Conservation (phyloP, 352 stramenopile species). For the Phytophthora melonis region DNA sequence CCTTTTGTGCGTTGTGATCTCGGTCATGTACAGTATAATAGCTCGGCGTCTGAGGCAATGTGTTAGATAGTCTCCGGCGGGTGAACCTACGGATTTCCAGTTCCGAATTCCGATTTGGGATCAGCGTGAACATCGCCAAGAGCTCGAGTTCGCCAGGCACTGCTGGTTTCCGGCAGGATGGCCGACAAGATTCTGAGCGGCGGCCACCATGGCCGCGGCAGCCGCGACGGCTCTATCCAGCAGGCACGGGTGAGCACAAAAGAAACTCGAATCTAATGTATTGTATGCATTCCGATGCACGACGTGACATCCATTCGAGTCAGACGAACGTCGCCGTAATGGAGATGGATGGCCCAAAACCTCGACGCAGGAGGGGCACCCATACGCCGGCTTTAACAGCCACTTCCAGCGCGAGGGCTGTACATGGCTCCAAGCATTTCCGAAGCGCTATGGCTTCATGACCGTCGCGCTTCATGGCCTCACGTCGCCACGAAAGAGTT, state of each 20-base stretch:
- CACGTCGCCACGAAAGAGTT: slow-evolving; percentile 4
- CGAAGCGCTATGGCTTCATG: slow-evolving; percentile 9
- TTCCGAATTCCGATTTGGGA: background rate
- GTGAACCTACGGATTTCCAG: background rate
- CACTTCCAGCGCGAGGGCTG: slow-evolving; percentile 1
- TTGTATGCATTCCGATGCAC: background rate
- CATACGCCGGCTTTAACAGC: slow-evolving; percentile 1
- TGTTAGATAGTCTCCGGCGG: background rate
- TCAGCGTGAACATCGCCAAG: background rate
- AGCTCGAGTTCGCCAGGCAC: slow-evolving; percentile 15
- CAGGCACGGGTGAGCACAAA: slow-evolving; percentile 31
- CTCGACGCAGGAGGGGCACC: background rate
- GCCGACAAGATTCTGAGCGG: slow-evolving; percentile 25
- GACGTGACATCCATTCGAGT: slow-evolving; percentile 5
- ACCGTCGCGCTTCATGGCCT: background rate
- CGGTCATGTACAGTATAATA: background rate
- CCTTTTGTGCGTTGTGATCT: background rate
- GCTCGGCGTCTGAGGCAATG: background rate
- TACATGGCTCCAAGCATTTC: background rate
- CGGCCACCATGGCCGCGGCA: slow-evolving; percentile 5
- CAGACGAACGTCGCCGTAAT: slow-evolving; percentile 13
- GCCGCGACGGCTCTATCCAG: slow-evolving; percentile 22
- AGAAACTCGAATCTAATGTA: slow-evolving; percentile 21
- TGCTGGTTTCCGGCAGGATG: slow-evolving; percentile 23
- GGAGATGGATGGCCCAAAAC: background rate